Base-by-base conservation (phyloP, 208 protist species). In the Trypanosoma cruzi region DNA sequence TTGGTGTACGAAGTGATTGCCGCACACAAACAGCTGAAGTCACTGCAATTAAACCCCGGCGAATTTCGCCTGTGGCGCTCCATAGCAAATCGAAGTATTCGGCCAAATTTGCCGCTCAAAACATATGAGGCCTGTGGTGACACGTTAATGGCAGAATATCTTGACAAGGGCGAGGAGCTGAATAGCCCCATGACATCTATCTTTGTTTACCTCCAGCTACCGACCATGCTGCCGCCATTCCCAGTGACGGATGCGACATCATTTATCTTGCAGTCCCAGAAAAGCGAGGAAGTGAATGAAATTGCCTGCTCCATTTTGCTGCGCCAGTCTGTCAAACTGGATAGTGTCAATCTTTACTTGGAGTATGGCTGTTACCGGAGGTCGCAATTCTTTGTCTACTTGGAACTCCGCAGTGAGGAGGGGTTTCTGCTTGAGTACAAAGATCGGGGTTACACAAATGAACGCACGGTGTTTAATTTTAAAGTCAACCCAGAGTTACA, bases 51-150 rank as follows among this genome's bases (percentile, higher is more conserved):
- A 44, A 79, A 64, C n/a, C 42, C 63, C 7, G 56, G 28, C 4
- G 77, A 65, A 46, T 84, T 75, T 40, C 84, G 85, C 18, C 44
- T 92, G 34, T 94, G 88, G 85, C 63, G 57, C 54, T 75, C 50
- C 31, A 22, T 20, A 28, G 22, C 10, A 32, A 49, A 24, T 1
- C 31, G 76, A 26, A 34, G 48, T 44, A 13, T 44, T 13, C 37
- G 13, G 13, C 5, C 37, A 44, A 44, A 44, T 13, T 16, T 16
- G 13, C 37, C 37, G 37, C 13, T 44, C 13, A 13, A 44, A 44
- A 44, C 37, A 44, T 44, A 44, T 44, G 8, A 44, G 8, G 5
- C 37, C 37, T 44, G 37, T 13, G 37, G 13, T 16, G 13, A 44
- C 37, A 16, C 13, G 37, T 44, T 44, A 44, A 46, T 61, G 31